A percentile compares a stretch with the other conserved stretches of the same genome.
These are phyloP conservation scores for Leccinum obscurum DNA, from an alignment of 768 basidiomycete species.

Conservation along the genomic window DNA sequence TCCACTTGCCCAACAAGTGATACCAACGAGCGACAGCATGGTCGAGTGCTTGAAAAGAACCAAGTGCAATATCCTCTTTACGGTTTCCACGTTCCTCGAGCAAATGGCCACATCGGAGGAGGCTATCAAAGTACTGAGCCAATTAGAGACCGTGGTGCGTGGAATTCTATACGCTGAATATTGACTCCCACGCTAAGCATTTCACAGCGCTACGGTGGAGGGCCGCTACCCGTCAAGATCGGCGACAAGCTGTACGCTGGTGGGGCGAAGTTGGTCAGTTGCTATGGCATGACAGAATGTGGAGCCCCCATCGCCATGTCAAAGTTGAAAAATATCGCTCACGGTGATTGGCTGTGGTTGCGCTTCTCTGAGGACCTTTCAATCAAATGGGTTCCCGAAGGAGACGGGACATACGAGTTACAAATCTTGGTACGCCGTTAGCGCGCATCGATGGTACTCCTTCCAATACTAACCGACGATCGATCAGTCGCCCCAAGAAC, in stretches of 20 bases:
- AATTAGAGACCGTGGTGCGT: slow-evolving; percentile 33
- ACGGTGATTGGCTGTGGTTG: slow-evolving; percentile 40
- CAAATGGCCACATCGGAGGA: slow-evolving; percentile 33
- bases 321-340: slow-evolving; percentile 13
- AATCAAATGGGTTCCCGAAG: slow-evolving; percentile 34
- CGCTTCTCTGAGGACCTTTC: slow-evolving; percentile 22
- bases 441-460: background rate
- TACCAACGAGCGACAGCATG: slow-evolving; percentile 41
- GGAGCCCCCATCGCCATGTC: slow-evolving; percentile 10
- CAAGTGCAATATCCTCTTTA: slow-evolving; percentile 32
- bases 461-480: background rate
- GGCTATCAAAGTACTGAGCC: slow-evolving; percentile 26
- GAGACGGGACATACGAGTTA: slow-evolving; percentile 36
- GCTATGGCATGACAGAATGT: slow-evolving; percentile 40
- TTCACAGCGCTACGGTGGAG: slow-evolving; percentile 40
- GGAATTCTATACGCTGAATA: background rate
- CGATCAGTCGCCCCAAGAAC: background rate
- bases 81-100: slow-evolving; percentile 41
- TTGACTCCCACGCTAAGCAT: background rate
- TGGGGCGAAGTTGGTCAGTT: slow-evolving; percentile 34
- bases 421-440: slow-evolving; percentile 35
- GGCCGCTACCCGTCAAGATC: slow-evolving; percentile 34
- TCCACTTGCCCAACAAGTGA: slow-evolving; percentile 30
- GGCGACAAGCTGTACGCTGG: slow-evolving; percentile 35
- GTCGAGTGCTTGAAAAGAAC: slow-evolving; percentile 35